A percentile compares a stretch with the other conserved stretches of the same genome.
Conservation (phyloP, 495 filamentous ascomycete species). For the Neurospora sp. region DNA sequence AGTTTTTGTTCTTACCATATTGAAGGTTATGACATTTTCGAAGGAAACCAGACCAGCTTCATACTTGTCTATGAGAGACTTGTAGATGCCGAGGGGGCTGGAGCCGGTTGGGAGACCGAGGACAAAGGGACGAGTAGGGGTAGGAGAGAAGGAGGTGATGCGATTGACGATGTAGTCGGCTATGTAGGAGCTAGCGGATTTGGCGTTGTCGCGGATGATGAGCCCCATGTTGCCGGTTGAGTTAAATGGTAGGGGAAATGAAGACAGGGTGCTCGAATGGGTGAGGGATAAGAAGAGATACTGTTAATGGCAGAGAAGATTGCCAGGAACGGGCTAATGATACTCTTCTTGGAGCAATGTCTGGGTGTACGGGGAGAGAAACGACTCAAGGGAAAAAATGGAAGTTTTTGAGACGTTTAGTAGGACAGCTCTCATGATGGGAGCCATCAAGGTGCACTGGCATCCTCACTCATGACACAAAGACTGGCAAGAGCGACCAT, state of each 20-base stretch:
- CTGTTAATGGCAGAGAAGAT: neutral
- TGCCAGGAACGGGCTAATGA: neutral
- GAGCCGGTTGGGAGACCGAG: constrained; percentile 78
- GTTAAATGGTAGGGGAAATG: neutral
- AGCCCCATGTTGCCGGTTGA: constrained; percentile 53
- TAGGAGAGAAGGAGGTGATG: constrained; percentile 65
- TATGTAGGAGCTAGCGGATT: constrained; percentile 59
- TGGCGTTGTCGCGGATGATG: constrained; percentile 65
- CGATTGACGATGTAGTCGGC: constrained; percentile 76
- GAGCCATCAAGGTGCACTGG: neutral
- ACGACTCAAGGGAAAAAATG: neutral
- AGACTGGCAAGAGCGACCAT: neutral
- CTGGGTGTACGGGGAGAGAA: neutral
- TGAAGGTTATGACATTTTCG: constrained; percentile 81
- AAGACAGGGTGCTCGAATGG: neutral
- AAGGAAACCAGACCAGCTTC: constrained; percentile 75
- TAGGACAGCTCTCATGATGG: neutral
- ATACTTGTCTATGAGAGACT: constrained; percentile 61
- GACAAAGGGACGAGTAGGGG: constrained; percentile 62
- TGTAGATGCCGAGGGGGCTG: constrained; percentile 71
- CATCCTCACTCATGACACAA: neutral
- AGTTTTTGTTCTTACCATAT: constrained; percentile 55
- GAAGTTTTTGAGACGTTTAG: neutral
- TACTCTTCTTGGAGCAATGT: neutral
- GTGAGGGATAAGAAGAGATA: neutral